Evolutionary conservation across 306 rosid species (phyloP), one percentile per base, ranked within the genome.

Genomic region (Luffa acutangula): DNA sequence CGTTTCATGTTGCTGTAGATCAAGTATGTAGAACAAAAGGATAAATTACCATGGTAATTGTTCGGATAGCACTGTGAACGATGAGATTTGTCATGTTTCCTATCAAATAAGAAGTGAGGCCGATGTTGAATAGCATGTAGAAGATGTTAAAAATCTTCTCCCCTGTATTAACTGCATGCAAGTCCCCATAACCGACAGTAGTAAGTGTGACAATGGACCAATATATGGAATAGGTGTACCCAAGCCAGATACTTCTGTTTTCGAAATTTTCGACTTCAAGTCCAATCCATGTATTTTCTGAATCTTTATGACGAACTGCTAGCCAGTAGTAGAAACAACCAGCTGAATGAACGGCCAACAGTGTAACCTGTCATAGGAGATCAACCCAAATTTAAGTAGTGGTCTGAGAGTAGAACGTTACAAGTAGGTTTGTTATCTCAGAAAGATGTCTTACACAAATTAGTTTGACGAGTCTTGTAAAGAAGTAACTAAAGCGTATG

Each of bases 121-220:
- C 93, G 18, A 94, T 92, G 90, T 92, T 94, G 87, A 92, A 94
- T 17, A 94, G 83, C 96, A 90, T 92, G 83, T 92, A 92, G 41
- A 84, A 83, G 80, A 86, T 86, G 83, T 74, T 90, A 83, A 90
- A 90, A 65, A 89, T 31, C 86, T 90, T 94, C 89, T 94, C 98
- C 21, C 85, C 86, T 10, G 81, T 62, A 83, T 88, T 94, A 64
- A 89, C 92, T n/a, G 98, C 93, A 62, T 90, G 89, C 58, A 92
- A 85, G 84, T 94, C 98, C 45, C 98, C 98, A 51, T 92, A 94
- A 60, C 98, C 98, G 51, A 94, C 98, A 2, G 97, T 94, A 57
- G 90, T 81, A 81, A 94, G 94, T 54, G 98, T 94, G 79, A 85
- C 86, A 46, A 91, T 84, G 21, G 97, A 89, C 97, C 96, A 94